Evolutionary conservation across 345 rosid genomes (phyloP), one percentile per base, ranked within the genome.

Genomic region (Crucihimalaya himalaica): DNA sequence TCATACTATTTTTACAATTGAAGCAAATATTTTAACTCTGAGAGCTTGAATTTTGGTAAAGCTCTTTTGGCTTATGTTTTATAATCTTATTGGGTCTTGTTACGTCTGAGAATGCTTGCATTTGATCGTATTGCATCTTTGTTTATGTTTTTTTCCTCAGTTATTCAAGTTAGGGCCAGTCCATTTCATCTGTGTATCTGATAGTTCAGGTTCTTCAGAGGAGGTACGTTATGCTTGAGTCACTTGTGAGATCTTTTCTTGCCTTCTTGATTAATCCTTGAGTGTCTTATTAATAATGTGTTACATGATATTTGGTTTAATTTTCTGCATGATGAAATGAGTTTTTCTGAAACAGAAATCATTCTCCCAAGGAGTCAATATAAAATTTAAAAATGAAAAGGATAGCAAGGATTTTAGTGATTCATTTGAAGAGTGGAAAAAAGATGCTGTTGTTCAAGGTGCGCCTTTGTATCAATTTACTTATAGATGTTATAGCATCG

Each of bases 401-500:
- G 97, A 88, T 75, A 82, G 96, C 86, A 85, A 66, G 74, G 78
- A 80, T 71, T 95, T 95, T 82, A 93, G 87, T 84, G 82, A 79
- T 77, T 83, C 89, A 11, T 88, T 92, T 79, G 88, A 88, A 79
- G 92, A 86, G 81, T 92, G 89, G 97, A 88, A 85, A 86, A 84
- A 84, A 63, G 82, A 83, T 73, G 78, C 48, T 73, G 64, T 20
- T 81, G 76, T 62, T 82, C 82, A 78, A 86, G 97, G 97, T 95
- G 76, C 82, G 81, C 20, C 68, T 73, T 76, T 83, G 18, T 31
- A 28, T 46, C 21, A 16, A 7, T 6, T n/a, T n/a, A n/a, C n/a
- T n/a, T 16, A 15, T 19, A 45, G 16, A 29, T 45, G 43, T 28
- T 61, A 27, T 62, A 48, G 5, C 60, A 50, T 71, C 31, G 21